Base-by-base conservation (phyloP, 306 rosid species). In the Geum urbanum region DNA sequence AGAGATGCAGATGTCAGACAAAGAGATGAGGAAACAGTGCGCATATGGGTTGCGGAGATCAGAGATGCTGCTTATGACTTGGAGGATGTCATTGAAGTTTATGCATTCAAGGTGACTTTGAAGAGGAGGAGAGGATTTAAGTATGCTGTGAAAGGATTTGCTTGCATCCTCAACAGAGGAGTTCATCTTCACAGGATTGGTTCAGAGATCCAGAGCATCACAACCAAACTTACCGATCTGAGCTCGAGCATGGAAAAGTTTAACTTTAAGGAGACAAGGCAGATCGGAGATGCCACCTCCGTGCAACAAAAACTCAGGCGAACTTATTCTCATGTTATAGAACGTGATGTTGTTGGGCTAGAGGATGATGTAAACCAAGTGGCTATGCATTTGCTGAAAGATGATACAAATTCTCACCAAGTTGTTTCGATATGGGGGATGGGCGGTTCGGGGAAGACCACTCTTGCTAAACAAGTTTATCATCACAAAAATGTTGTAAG, bases 291-390 rank as follows among this genome's bases (percentile, higher is more conserved):
- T 45, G 49, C 44, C 5, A 41, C 44, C 7, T 41, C 49, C 49
- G 8, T 45, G 49, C 49, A 45, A 45, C 49, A 14, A 79, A 77
- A 79, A 63, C 83, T 70, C 74, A 82, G 39, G 87, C 70, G 45
- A 82, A 46, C 50, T 51, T 69, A 20, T 37, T 35, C 15, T 37
- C 51, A 52, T 40, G 13, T 8, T 71, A 3, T 12, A 6, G 66
- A 39, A 4, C 7, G 2, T 4, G 51, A 57, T 4, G 54, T 45
- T 4, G 66, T 56, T 6, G 74, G 74, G 14, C 40, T 71, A n/a
- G n/a, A n/a, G n/a, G n/a, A n/a, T n/a, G n/a, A n/a, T n/a, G n/a
- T n/a, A n/a, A n/a, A n/a, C n/a, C 2, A 66, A 43, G 1, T 71
- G 51, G 55, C 45, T 22, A 46, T 1, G 16, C 1, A 15, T 18